These are phyloP conservation scores for Chrysosporium queenslandicum DNA, from an alignment of 2,329 filamentous ascomycete species.

Conservation along the genomic window DNA sequence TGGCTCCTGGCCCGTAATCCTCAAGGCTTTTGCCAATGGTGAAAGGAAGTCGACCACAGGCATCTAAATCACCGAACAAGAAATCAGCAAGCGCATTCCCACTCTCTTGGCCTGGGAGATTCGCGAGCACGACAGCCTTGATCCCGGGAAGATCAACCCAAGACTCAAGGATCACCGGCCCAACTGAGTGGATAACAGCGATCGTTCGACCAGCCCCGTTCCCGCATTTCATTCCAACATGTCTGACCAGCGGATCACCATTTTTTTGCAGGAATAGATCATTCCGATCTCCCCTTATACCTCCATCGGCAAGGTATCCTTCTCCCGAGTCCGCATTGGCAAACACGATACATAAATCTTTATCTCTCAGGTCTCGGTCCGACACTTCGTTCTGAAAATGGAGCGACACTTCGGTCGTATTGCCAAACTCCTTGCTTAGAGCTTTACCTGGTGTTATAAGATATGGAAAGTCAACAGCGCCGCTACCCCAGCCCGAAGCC, in stretches of 20 bases:
- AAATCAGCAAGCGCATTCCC: slow-evolving; percentile 40
- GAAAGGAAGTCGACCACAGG: slow-evolving; percentile 51
- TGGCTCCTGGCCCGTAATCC: slow-evolving; percentile 57
- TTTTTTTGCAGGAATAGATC: slow-evolving; percentile 60
- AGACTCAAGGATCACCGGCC: slow-evolving; percentile 51
- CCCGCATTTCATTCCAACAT: slow-evolving; percentile 59
- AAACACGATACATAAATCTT: slow-evolving; percentile 40
- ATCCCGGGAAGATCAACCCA: slow-evolving; percentile 56
- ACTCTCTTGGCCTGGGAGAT: slow-evolving; percentile 50
- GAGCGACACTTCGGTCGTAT: slow-evolving; percentile 41
- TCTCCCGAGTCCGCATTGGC: slow-evolving; percentile 42
- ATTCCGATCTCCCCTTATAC: slow-evolving; percentile 46
- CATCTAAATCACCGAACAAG: slow-evolving; percentile 36
- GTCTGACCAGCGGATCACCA: slow-evolving; percentile 61
- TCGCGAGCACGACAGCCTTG: slow-evolving; percentile 54
- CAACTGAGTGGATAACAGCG: slow-evolving; percentile 81
- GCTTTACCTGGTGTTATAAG: slow-evolving; percentile 36
- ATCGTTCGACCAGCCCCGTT: slow-evolving; percentile 56
- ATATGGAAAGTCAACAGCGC: slow-evolving; percentile 58
- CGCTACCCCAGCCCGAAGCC: slow-evolving; percentile 66
- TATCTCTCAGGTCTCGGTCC: slow-evolving; percentile 32
- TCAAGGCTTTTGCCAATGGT: slow-evolving; percentile 47
- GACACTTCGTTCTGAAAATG: slow-evolving; percentile 43
- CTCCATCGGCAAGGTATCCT: slow-evolving; percentile 44
- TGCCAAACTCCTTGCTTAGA: slow-evolving; percentile 30